phyloP scores from a whole-genome alignment of 441 rosid species.

The Populus hybrid region DNA sequence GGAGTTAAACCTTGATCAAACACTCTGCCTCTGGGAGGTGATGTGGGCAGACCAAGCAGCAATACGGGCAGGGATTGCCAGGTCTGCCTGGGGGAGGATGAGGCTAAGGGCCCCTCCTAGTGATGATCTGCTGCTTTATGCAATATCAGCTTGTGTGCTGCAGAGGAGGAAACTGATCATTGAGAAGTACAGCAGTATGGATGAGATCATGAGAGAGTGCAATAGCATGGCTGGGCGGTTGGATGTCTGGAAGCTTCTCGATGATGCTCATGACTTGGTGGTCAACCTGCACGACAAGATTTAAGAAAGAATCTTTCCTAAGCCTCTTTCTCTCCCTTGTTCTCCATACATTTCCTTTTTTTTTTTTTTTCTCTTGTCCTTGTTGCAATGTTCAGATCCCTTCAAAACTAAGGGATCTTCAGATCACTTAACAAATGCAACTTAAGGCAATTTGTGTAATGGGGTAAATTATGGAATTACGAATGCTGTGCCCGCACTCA shows the following conservation, averaged over 20 bases:
- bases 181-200: slow-evolving; percentile 82
- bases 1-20: slow-evolving; percentile 77
- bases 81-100: slow-evolving; percentile 72
- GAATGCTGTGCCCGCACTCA: slow-evolving; percentile 8
- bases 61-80: slow-evolving; percentile 65
- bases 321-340: background rate
- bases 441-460: slow-evolving; percentile 21
- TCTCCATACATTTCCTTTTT: background rate
- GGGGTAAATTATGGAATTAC: slow-evolving; percentile 18
- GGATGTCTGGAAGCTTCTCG: slow-evolving; percentile 94
- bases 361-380: background rate
- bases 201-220: slow-evolving; percentile 91
- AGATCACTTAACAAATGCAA: slow-evolving; percentile 20
- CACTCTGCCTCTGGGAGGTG: slow-evolving; percentile 90
- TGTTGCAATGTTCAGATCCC: slow-evolving; percentile 14
- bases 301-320: slow-evolving; percentile 14
- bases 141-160: slow-evolving; percentile 87
- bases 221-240: slow-evolving; percentile 81
- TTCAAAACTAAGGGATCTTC: slow-evolving; percentile 15
- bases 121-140: slow-evolving; percentile 80
- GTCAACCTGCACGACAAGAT: slow-evolving; percentile 74
- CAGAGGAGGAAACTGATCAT: slow-evolving; percentile 85
- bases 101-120: slow-evolving; percentile 82
- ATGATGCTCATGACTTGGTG: slow-evolving; percentile 88
- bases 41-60: slow-evolving; percentile 98